Conservation (phyloP, 1,284 basidiomycete genomes). For the Volvariella volvacea region DNA sequence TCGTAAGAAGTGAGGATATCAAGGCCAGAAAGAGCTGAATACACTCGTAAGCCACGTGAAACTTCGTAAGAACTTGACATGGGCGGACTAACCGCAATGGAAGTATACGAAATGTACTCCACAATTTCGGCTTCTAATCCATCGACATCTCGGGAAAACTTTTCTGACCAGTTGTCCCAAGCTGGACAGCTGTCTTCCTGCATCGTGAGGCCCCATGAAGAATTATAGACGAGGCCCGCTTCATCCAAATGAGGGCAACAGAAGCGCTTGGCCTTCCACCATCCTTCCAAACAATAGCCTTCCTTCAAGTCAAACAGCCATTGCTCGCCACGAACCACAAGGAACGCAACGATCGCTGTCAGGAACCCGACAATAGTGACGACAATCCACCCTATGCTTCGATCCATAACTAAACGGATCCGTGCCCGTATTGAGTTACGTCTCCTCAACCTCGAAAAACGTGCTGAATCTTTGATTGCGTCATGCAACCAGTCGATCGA, state of each 20-base stretch:
- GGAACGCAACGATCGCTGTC: constrained; percentile 81
- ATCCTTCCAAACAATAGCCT: constrained; percentile 71
- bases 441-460: constrained; percentile 63
- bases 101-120: constrained; percentile 70
- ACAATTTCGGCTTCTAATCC: constrained; percentile 34
- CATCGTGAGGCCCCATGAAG: constrained; percentile 13
- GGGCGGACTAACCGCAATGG: constrained; percentile 61
- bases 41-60: constrained; percentile 1
- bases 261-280: constrained; percentile 76
- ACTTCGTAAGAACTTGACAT: no score
- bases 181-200: constrained; percentile 46
- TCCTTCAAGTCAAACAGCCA: constrained; percentile 94
- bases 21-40: constrained; percentile 65
- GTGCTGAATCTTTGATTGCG: constrained; percentile 83
- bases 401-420: constrained; percentile 70
- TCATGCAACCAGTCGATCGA: constrained; percentile 92
- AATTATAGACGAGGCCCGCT: constrained; percentile 4
- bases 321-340: constrained; percentile 84
- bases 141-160: constrained; percentile 26
- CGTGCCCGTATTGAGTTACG: constrained; percentile 69
- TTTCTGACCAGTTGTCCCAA: constrained; percentile 74
- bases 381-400: constrained; percentile 85
- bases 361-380: constrained; percentile 84
- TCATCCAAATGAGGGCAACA: constrained; percentile 58
- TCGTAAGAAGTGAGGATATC: constrained; percentile 72